Conservation (phyloP, 208 protist genomes). For the Wallacemonas collosoma region DNA sequence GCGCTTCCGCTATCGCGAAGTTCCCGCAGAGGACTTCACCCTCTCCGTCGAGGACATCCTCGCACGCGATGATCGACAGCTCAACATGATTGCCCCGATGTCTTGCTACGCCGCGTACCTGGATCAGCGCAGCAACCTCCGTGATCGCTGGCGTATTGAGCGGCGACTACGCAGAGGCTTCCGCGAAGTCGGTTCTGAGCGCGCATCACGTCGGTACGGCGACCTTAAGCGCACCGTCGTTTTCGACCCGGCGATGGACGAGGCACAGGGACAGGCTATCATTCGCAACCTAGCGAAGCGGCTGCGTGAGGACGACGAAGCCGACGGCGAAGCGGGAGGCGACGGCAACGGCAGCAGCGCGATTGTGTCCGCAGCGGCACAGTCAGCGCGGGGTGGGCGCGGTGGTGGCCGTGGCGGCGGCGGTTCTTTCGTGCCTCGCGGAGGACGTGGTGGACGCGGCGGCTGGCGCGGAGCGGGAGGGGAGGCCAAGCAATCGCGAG, state of each 20-base stretch:
- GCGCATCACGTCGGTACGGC: slow-evolving; percentile 77
- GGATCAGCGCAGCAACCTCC: slow-evolving; percentile 56
- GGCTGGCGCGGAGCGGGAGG: background rate
- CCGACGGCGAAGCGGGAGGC: slow-evolving; percentile 14
- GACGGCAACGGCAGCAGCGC: background rate
- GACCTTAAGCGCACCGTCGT: slow-evolving; percentile 69
- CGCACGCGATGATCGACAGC: slow-evolving; percentile 84
- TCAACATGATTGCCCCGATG: slow-evolving; percentile 94
- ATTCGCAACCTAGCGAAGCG: slow-evolving; percentile 59
- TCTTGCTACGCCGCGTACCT: slow-evolving; percentile 92
- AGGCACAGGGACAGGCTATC: slow-evolving; percentile 59
- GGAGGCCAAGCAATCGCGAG: background rate
- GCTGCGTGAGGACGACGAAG: slow-evolving; percentile 46
- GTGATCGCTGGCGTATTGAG: slow-evolving; percentile 66
- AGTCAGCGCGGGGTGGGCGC: background rate
- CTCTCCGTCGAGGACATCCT: slow-evolving; percentile 88
- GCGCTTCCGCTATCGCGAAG: slow-evolving; percentile 85
- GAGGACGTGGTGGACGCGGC: background rate
- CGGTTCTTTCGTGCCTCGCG: background rate
- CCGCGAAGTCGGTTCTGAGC: slow-evolving; percentile 68
- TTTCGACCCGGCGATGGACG: slow-evolving; percentile 54
- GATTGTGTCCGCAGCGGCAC: background rate
- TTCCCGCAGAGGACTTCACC: slow-evolving; percentile 82
- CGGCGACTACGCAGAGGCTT: slow-evolving; percentile 59
- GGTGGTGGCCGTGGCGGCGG: slow-evolving; percentile 18